Evolutionary conservation across 345 rosid genomes (phyloP).

Genomic region (Xanthoceras sorbifolium): DNA sequence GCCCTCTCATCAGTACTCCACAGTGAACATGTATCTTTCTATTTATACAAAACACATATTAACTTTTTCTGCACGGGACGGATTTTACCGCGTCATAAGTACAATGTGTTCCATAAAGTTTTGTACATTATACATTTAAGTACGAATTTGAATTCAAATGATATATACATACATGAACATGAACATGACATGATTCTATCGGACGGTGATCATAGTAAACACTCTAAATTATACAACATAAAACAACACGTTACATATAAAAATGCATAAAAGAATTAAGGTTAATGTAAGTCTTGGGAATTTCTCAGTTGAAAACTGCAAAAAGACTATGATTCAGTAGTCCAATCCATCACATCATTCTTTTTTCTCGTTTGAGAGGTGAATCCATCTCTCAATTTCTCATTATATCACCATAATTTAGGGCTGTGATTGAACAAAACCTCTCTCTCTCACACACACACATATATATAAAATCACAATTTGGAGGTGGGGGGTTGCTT

Average conservation of each 20-base stretch:
- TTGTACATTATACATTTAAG: too few relatives aligned
- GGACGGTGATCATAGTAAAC: too few relatives aligned
- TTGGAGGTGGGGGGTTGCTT: neutral
- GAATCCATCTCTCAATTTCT: conserved; percentile 12
- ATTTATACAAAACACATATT: neutral
- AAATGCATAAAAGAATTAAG: neutral
- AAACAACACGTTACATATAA: neutral
- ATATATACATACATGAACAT: too few relatives aligned
- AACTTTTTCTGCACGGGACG: too few relatives aligned
- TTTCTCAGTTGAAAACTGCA: conserved; percentile 16
- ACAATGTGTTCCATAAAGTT: too few relatives aligned
- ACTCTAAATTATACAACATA: too few relatives aligned
- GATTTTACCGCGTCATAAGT: too few relatives aligned
- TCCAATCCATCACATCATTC: conserved; percentile 36
- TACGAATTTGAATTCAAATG: too few relatives aligned
- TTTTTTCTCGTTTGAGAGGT: neutral
- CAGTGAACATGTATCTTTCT: neutral
- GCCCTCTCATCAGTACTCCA: neutral
- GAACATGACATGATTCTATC: too few relatives aligned
- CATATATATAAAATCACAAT: conserved; percentile 6
- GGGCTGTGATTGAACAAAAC: neutral
- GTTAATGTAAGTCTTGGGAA: neutral
- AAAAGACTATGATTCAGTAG: conserved; percentile 29
- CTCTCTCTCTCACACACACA: too few relatives aligned
- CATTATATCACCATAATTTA: neutral